These are phyloP conservation scores for Pythium graminicola DNA, from an alignment of 352 stramenopile genomes.

Conservation along the genomic window DNA sequence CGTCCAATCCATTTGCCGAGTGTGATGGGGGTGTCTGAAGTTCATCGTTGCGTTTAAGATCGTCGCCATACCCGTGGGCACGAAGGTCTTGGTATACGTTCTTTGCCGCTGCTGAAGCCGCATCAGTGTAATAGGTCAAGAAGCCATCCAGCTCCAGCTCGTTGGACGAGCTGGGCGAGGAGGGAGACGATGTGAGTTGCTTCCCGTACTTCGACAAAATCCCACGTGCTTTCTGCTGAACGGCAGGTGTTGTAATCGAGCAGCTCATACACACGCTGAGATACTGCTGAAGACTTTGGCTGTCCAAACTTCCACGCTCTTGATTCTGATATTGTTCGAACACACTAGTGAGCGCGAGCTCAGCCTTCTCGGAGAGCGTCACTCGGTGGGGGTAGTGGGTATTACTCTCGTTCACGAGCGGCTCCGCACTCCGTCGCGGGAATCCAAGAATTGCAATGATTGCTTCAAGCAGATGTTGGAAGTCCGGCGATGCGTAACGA, in stretches of 20 bases:
- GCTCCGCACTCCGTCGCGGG: conserved; percentile 50
- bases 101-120: conserved; percentile 63
- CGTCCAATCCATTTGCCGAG: conserved; percentile 37
- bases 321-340: conserved; percentile 62
- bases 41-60: conserved; percentile 48
- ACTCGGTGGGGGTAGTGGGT: conserved; percentile 65
- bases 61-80: conserved; percentile 74
- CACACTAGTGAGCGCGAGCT: conserved; percentile 63
- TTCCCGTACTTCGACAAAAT: conserved; percentile 74
- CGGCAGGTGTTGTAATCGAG: conserved; percentile 33
- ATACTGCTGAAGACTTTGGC: conserved; percentile 60
- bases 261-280: conserved; percentile 66
- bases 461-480: conserved; percentile 84
- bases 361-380: conserved; percentile 62
- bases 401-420: conserved; percentile 57
- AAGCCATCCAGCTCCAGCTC: conserved; percentile 71
- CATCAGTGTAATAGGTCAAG: conserved; percentile 77
- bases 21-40: conserved; percentile 13
- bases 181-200: conserved; percentile 23
- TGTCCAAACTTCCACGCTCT: conserved; percentile 30
- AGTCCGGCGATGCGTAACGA: conserved; percentile 74
- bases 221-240: conserved; percentile 57
- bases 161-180: conserved; percentile 5
- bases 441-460: conserved; percentile 82
- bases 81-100: conserved; percentile 76